Percentiles rank a stretch among this genome's conserved stretches.
phyloP scores from a whole-genome alignment of 2,329 filamentous ascomycete genomes.

The Fusarium drepaniforme region DNA sequence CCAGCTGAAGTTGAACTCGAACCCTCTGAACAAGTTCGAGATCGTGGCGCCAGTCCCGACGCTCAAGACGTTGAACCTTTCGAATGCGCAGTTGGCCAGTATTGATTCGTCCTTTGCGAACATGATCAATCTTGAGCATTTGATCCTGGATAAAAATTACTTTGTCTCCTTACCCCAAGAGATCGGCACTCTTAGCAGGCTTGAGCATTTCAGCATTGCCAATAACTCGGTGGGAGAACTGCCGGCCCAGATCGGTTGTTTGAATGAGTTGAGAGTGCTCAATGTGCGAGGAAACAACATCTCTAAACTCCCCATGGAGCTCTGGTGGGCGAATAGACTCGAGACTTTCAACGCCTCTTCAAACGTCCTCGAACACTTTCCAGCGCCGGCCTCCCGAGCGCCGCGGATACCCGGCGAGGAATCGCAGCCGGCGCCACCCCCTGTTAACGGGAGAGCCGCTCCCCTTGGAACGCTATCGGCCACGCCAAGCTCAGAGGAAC shows the following conservation, averaged over 20 bases:
- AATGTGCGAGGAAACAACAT: slow-evolving; percentile 96
- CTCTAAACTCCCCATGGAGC: slow-evolving; percentile 85
- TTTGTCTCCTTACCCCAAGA: slow-evolving; percentile 90
- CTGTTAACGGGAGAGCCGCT: slow-evolving; percentile 56
- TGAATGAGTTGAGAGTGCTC: slow-evolving; percentile 85
- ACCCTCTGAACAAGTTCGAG: slow-evolving; percentile 94
- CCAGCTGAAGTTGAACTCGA: slow-evolving; percentile 90
- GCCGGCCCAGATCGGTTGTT: slow-evolving; percentile 87
- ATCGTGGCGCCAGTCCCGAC: slow-evolving; percentile 82
- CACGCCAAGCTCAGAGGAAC: slow-evolving; percentile 82
- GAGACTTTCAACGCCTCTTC: slow-evolving; percentile 96
- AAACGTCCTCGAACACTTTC: slow-evolving; percentile 91
- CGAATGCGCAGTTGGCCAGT: slow-evolving; percentile 90
- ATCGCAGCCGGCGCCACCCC: slow-evolving; percentile 47
- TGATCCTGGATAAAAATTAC: slow-evolving; percentile 94
- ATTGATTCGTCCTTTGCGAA: slow-evolving; percentile 91
- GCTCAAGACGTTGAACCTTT: slow-evolving; percentile 87
- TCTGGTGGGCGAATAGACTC: slow-evolving; percentile 95
- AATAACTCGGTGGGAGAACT: slow-evolving; percentile 89
- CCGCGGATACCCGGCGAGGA: slow-evolving; percentile 71
- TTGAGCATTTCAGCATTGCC: slow-evolving; percentile 94
- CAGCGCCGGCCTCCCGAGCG: slow-evolving; percentile 82
- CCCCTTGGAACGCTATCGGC: slow-evolving; percentile 61
- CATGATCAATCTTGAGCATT: slow-evolving; percentile 86
- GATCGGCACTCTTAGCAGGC: slow-evolving; percentile 83